Conservation (phyloP, 2,329 filamentous ascomycete genomes). For the Epicoccum sorghinum region DNA sequence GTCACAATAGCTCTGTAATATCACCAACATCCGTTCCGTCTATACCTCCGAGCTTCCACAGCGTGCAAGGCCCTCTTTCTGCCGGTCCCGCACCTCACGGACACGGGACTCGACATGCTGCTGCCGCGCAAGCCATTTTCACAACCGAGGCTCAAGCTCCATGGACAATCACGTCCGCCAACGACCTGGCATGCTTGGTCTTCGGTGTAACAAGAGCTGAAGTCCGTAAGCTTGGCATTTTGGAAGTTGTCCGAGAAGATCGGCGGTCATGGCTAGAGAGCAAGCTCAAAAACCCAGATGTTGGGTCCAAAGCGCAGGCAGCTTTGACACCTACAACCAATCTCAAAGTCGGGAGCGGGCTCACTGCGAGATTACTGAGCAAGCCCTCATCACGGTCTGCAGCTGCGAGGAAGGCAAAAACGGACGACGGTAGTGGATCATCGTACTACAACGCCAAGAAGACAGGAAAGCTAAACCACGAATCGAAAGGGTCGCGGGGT, state of each 20-base stretch:
- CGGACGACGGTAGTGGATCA: conserved; percentile 63
- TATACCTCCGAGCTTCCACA: conserved; percentile 42
- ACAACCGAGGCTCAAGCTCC: conserved; percentile 89
- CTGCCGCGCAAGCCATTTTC: conserved; percentile 94
- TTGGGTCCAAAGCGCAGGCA: conserved; percentile 51
- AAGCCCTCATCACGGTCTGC: conserved; percentile 71
- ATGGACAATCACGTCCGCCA: conserved; percentile 95
- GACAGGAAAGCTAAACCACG: conserved; percentile 65
- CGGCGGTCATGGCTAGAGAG: conserved; percentile 86
- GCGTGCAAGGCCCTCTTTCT: conserved; percentile 41
- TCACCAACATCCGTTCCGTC: conserved; percentile 55
- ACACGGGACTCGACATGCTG: conserved; percentile 87
- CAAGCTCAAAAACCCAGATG: conserved; percentile 72
- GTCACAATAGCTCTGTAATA: conserved; percentile 51
- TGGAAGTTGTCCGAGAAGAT: conserved; percentile 93
- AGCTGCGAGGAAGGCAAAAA: conserved; percentile 67
- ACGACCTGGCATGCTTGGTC: conserved; percentile 94
- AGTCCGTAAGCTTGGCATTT: conserved; percentile 89
- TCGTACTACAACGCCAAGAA: conserved; percentile 56
- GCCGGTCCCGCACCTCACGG: conserved; percentile 66
- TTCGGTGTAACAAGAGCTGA: conserved; percentile 98
- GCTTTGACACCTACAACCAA: conserved; percentile 46
- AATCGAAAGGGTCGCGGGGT: conserved; percentile 78
- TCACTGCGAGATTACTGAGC: conserved; percentile 86
- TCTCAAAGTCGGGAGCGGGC: conserved; percentile 75